Evolutionary conservation across 2,329 filamentous ascomycete species (phyloP), one percentile per base, ranked within the genome.

Genomic region (Colletotrichum abscissum): DNA sequence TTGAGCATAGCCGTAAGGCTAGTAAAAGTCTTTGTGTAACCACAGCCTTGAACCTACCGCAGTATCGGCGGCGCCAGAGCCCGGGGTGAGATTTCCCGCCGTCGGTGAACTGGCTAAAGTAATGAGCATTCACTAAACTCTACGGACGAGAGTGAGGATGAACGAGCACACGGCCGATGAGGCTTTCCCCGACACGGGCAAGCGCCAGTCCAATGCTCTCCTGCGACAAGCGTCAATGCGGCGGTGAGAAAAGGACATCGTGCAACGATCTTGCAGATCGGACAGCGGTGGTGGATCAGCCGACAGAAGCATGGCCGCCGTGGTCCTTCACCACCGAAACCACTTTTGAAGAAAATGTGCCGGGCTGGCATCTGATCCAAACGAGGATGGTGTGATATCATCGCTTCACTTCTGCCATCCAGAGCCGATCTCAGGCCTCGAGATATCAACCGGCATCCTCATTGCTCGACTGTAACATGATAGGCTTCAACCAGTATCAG

Each of bases 131-230:
- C 30, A 49, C 38, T 16, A 42, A 14, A 42, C 38, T 28, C 35
- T 65, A 56, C 52, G 60, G 59, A 49, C 28, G 67, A 52, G 55
- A 67, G 42, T 26, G 42, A 63, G 7, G n/a, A 52, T 54, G 1
- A 46, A 55, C 30, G 24, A 24, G 49, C 28, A 67, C 42, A 63
- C 24, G 19, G 55, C 54, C 38, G 42, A 67, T 59, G 24, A 28
- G 12, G 28, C 38, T 16, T 66, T 66, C 1, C 52, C 52, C 19
- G 24, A 30, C 12, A 67, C 6, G 42, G 68, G 35, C 63, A 59
- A 70, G 68, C 68, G 68, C 24, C 42, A n/a, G 52, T 42, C 12
- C 38, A 24, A 28, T 9, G 42, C 54, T 26, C 38, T 59, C 62
- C 38, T 54, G 24, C 38, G 38, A 54, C 19, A 49, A n/a, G n/a